Percentiles rank a stretch among this genome's conserved stretches.
phyloP scores from a whole-genome alignment of 202 grass and related monocot genomes.

The Saccharum hybrid region DNA sequence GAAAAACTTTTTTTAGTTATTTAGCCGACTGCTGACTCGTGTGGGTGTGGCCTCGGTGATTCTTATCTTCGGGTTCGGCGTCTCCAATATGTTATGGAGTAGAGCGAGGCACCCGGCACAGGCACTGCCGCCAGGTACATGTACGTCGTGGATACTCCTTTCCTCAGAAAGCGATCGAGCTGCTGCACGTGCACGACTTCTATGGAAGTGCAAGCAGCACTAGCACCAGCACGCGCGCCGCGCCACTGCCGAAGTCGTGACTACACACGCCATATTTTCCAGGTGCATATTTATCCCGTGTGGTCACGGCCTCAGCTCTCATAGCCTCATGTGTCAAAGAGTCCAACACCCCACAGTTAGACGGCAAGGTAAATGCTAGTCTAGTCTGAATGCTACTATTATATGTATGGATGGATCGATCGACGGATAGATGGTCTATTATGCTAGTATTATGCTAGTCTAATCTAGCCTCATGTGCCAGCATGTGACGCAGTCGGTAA shows the following conservation, averaged over 20 bases:
- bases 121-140: no score
- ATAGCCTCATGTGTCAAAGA: neutral
- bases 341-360: neutral
- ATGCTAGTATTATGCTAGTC: no score
- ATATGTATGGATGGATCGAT: no score
- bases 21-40: neutral
- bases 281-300: neutral
- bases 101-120: no score
- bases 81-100: no score
- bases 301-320: neutral
- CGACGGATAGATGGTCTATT: neutral
- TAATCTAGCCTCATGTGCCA: no score
- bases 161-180: neutral
- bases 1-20: neutral
- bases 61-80: neutral
- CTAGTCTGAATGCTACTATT: no score
- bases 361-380: neutral
- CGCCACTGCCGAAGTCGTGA: neutral
- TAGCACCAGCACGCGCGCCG: neutral
- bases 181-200: conserved; percentile 38
- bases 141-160: neutral
- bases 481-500: no score
- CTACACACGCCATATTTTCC: neutral
- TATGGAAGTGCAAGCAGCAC: neutral
- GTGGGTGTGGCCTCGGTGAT: neutral